Conservation (phyloP, 2,329 filamentous ascomycete genomes). For the Trichoderma cornu-damae region DNA sequence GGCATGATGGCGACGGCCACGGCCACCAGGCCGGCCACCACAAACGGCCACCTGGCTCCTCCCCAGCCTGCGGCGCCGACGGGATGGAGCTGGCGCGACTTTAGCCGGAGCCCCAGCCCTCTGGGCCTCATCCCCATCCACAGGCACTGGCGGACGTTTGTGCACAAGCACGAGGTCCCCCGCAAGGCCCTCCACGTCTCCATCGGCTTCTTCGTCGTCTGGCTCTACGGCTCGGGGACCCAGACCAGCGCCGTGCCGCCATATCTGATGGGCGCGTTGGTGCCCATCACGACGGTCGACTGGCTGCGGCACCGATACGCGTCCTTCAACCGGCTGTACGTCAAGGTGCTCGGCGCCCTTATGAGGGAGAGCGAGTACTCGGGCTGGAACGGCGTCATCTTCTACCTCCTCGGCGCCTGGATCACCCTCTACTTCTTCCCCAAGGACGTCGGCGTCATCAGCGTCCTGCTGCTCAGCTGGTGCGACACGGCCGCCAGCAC, state of each 20-base stretch:
- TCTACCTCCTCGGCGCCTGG: slow-evolving; percentile 89
- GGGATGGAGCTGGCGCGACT: slow-evolving; percentile 76
- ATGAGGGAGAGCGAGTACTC: slow-evolving; percentile 96
- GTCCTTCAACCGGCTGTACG: slow-evolving; percentile 81
- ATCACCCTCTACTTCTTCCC: slow-evolving; percentile 79
- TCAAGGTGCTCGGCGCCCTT: slow-evolving; percentile 74
- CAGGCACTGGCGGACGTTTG: slow-evolving; percentile 81
- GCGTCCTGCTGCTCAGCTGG: slow-evolving; percentile 88
- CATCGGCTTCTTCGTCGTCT: slow-evolving; percentile 89
- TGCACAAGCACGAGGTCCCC: slow-evolving; percentile 95
- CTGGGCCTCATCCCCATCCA: slow-evolving; percentile 94
- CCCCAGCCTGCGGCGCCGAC: slow-evolving; percentile 53
- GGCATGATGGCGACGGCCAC: slow-evolving; percentile 30
- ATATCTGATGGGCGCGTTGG: slow-evolving; percentile 70
- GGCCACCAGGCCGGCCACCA: slow-evolving; percentile 21
- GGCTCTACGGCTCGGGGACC: slow-evolving; percentile 74
- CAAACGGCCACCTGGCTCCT: slow-evolving; percentile 66
- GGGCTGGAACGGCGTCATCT: slow-evolving; percentile 95
- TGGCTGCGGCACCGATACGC: slow-evolving; percentile 76
- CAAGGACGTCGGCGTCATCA: slow-evolving; percentile 88
- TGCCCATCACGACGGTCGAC: slow-evolving; percentile 81
- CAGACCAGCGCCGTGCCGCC: slow-evolving; percentile 77
- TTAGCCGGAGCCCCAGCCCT: slow-evolving; percentile 88
- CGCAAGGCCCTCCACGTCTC: slow-evolving; percentile 91
- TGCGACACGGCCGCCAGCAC: slow-evolving; percentile 97